Conservation (phyloP, 176 grass and related monocot genomes). For the Zoysia japonica region DNA sequence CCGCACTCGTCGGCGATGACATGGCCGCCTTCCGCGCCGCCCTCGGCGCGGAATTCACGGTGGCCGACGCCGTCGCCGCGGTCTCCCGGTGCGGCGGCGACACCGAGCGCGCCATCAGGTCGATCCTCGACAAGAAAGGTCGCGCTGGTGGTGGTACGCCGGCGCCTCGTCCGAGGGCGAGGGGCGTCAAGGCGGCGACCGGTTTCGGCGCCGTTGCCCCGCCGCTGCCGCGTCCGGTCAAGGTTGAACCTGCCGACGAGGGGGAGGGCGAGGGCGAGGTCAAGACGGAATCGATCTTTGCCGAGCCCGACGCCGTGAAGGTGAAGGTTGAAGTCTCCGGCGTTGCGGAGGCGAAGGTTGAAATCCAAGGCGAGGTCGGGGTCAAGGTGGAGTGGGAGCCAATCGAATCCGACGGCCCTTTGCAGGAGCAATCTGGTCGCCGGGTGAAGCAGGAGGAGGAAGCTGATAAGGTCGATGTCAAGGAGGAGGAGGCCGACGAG, state of each 20-base stretch:
- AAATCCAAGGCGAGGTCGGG: not conserved
- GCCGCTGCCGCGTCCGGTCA: not conserved
- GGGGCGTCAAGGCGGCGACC: not conserved
- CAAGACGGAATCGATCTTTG: not conserved
- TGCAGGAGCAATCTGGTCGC: not conserved
- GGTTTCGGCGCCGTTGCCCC: not conserved
- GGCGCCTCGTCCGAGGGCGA: not conserved
- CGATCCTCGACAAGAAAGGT: constrained; percentile 40
- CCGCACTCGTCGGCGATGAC: constrained; percentile 33
- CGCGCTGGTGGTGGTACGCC: not conserved
- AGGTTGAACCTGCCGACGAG: not conserved
- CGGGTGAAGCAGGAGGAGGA: constrained; percentile 1
- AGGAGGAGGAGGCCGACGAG: not conserved
- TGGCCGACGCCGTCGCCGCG: constrained; percentile 37
- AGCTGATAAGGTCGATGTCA: not conserved
- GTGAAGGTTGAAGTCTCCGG: too few species aligned
- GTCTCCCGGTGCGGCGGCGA: constrained; percentile 46
- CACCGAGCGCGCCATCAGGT: constrained; percentile 47
- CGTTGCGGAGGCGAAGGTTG: too few species aligned
- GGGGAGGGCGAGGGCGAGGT: not conserved
- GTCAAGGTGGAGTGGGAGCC: constrained; percentile 6
- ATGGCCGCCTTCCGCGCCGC: constrained; percentile 42
- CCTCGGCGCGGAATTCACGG: constrained; percentile 37
- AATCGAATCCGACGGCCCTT: not conserved
- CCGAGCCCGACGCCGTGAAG: not conserved